Conservation (phyloP, 805 yeast species). For the Yarrowia alimentaria region DNA sequence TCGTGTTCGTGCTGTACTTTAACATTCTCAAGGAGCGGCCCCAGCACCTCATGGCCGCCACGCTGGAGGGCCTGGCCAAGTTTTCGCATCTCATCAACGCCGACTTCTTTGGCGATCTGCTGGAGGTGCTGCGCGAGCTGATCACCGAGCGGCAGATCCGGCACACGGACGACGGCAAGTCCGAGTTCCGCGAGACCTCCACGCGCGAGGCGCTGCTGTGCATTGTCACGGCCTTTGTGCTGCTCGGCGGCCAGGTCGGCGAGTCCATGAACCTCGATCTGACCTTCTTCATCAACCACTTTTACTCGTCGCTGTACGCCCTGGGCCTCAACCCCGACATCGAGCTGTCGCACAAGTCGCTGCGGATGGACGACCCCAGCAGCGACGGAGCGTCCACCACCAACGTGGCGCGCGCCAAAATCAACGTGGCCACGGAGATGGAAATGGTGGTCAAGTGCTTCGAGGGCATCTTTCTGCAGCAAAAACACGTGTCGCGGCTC, state of each 20-base stretch:
- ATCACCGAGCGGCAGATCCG: constrained; percentile 49
- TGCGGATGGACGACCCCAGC: constrained; percentile 77
- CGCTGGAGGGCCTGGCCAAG: constrained; percentile 85
- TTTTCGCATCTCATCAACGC: constrained; percentile 91
- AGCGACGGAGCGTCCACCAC: constrained; percentile 34
- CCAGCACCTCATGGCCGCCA: constrained; percentile 72
- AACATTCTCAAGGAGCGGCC: constrained; percentile 67
- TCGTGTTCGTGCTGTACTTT: constrained; percentile 68
- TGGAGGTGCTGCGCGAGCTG: constrained; percentile 84
- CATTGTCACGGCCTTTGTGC: constrained; percentile 84
- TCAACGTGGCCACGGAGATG: constrained; percentile 83
- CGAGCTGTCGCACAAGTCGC: constrained; percentile 78
- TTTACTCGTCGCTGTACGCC: constrained; percentile 67
- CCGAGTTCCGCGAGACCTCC: constrained; percentile 44
- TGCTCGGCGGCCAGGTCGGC: constrained; percentile 70
- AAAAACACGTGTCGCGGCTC: constrained; percentile 31
- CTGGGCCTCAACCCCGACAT: constrained; percentile 76
- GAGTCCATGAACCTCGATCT: constrained; percentile 77
- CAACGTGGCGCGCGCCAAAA: constrained; percentile 50
- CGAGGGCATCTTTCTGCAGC: constrained; percentile 62
- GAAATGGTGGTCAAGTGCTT: constrained; percentile 76
- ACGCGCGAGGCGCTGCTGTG: constrained; percentile 73
- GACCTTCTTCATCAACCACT: constrained; percentile 70
- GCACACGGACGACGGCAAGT: constrained; percentile 47
- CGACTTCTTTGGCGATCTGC: constrained; percentile 87